Evolutionary conservation across 495 filamentous ascomycete species (phyloP), one percentile per base, ranked within the genome.

Genomic region (Aspergillus panamensis): DNA sequence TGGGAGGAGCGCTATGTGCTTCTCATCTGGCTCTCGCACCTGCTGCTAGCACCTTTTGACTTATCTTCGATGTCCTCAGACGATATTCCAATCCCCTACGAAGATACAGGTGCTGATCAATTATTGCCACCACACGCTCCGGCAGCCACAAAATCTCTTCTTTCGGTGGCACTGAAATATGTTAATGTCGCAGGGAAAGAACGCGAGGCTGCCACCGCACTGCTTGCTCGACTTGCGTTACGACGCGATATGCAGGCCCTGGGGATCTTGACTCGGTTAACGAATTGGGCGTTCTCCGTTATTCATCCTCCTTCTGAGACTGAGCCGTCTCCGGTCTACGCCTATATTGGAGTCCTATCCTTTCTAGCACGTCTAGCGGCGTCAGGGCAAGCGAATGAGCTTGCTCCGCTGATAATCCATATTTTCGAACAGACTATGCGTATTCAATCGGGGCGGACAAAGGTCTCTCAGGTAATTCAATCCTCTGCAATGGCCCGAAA

Each of bases 1-100:
- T 99, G 94, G 94, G 85, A 96, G 69, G 90, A 96, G 71, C 81
- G 87, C 25, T 97, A 96, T 63, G 76, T 96, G 30, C 85, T 92
- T 55, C 73, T 99, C 9, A 79, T 96, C 33, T 99, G 94, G 94
- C 79, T 99, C 7, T 92, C 90, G 2, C 95, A 97, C 71, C 76
- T 97, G 3, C 79, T 96, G 63, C 82, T 97, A n/a, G 89, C 89
- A 12, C 94, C 94, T 0, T 97, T 97, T 71, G 93, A 96, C 62
- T 77, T 99, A 51, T 78, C 85, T 17, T 90, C 87, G 8, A 88
- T 98, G 53, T 96, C 93, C 3, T 87, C 86, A 9, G 76, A 74
- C 32, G 69, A 76, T 52, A 67, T 73, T 13, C 70, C 71, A 0
- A 51, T 73, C 9, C 68, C 68, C 8, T 69, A 72, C 45, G 50